Evolutionary conservation across 2,329 filamentous ascomycete species (phyloP).

Genomic region (Arthrobotrys iridis): DNA sequence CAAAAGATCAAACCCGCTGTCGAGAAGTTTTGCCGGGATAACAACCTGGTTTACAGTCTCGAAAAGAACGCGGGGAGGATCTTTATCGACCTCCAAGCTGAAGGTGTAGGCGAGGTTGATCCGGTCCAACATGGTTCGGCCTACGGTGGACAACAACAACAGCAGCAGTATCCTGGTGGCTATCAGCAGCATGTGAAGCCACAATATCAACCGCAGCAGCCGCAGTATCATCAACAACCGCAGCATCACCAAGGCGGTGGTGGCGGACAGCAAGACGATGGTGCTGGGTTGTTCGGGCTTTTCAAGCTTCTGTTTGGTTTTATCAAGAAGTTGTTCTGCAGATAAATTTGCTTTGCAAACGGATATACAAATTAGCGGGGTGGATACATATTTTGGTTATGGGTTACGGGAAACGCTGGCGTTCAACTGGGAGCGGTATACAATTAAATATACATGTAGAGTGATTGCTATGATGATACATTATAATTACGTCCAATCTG

Average conservation of each 20-base stretch:
- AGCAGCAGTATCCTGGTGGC: conserved; percentile 59
- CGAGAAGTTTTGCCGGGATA: conserved; percentile 82
- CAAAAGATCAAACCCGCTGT: conserved; percentile 97
- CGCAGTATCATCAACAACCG: conserved; percentile 62
- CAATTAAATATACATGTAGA: conserved; percentile 26
- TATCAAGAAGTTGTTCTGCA: conserved; percentile 50
- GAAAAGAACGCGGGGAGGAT: conserved; percentile 91
- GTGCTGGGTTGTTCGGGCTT: conserved; percentile 21
- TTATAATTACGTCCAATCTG: conserved; percentile 23
- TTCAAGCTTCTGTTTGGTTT: conserved; percentile 36
- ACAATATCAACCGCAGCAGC: conserved; percentile 63
- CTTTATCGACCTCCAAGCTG: conserved; percentile 79
- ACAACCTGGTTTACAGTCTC: conserved; percentile 82
- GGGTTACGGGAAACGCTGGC: conserved; percentile 26
- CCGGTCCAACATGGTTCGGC: conserved; percentile 59
- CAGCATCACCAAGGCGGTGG: conserved; percentile 65
- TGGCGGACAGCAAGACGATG: conserved; percentile 60
- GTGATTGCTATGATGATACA: conserved; percentile 25
- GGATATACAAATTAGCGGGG: not conserved
- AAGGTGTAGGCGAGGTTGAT: conserved; percentile 63
- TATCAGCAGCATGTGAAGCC: conserved; percentile 63
- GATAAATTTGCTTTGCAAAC: not conserved
- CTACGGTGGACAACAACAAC: conserved; percentile 59
- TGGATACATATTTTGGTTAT: conserved; percentile 10
- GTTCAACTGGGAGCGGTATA: conserved; percentile 26